Evolutionary conservation across 2,329 filamentous ascomycete genomes (phyloP).

Genomic region (Chaetomium sp.): DNA sequence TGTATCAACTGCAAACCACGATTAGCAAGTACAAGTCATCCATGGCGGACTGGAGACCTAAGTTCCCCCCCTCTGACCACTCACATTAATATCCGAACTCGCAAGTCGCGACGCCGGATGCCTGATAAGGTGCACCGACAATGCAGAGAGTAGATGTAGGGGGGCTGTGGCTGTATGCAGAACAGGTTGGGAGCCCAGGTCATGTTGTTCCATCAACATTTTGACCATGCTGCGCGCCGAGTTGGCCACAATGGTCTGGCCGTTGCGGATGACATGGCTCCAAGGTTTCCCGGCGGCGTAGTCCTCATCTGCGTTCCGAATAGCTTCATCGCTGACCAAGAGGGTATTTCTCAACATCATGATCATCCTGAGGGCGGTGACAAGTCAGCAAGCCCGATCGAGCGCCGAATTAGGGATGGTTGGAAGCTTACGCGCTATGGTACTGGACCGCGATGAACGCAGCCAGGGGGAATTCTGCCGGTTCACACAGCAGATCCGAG

Average conservation of each 20-base stretch:
- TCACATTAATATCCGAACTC: slow-evolving; percentile 8
- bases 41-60: neutral
- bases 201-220: slow-evolving; percentile 9
- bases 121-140: slow-evolving; percentile 14
- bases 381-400: neutral
- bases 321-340: slow-evolving; percentile 5
- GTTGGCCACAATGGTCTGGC: slow-evolving; percentile 11
- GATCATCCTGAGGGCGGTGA: slow-evolving; percentile 1
- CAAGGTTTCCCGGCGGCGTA: slow-evolving; percentile 3
- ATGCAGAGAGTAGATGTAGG: neutral
- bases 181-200: neutral
- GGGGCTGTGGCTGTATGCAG: slow-evolving; percentile 7
- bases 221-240: slow-evolving; percentile 12
- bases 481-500: slow-evolving; percentile 11
- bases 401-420: neutral
- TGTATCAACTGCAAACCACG: neutral
- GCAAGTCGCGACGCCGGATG: slow-evolving; percentile 11
- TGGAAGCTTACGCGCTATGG: slow-evolving; percentile 11
- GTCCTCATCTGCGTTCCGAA: slow-evolving; percentile 8
- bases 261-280: slow-evolving; percentile 8
- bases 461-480: slow-evolving; percentile 6
- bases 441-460: slow-evolving; percentile 6
- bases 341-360: slow-evolving; percentile 11
- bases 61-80: neutral
- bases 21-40: neutral